Evolutionary conservation across 1,139 yeast genomes (phyloP).

Genomic region (Spencermartinsiella ligniputridi): DNA sequence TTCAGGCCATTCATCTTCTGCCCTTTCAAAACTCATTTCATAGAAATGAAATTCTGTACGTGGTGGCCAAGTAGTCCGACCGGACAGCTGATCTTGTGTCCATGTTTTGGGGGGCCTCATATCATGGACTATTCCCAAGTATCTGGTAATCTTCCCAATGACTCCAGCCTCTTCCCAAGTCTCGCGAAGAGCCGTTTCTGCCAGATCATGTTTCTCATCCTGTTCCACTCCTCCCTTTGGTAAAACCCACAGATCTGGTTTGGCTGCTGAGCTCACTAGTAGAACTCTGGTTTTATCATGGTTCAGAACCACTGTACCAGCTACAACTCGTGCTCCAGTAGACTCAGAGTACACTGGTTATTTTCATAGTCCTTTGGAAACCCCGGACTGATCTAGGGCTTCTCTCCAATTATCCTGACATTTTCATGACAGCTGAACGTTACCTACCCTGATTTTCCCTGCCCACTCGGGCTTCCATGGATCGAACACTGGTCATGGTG

Average conservation of each 20-base stretch:
- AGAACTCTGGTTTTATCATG: constrained; percentile 55
- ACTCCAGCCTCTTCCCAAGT: constrained; percentile 99
- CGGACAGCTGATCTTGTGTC: constrained; percentile 37
- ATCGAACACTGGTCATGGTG: neutral
- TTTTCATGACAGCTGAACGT: too few species aligned
- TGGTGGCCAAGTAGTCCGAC: constrained; percentile 45
- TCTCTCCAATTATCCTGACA: too few species aligned
- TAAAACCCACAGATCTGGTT: constrained; percentile 69
- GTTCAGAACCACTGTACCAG: constrained; percentile 81
- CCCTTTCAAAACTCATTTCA: constrained; percentile 59
- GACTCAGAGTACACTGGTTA: constrained; percentile 40
- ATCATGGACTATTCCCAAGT: constrained; percentile 66
- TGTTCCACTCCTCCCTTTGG: constrained; percentile 95
- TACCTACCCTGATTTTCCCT: constrained; percentile 40
- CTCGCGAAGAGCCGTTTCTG: constrained; percentile 68
- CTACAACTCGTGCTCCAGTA: constrained; percentile 80
- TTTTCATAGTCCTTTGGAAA: too few species aligned
- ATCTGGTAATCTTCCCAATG: constrained; percentile 51
- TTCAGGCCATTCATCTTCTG: constrained; percentile 76
- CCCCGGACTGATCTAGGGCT: too few species aligned
- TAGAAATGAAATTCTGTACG: constrained; percentile 80
- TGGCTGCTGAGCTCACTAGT: constrained; percentile 70
- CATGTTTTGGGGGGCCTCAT: constrained; percentile 63
- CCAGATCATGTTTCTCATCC: constrained; percentile 57
- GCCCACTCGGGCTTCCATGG: constrained; percentile 41